Percentiles rank a stretch among this genome's conserved stretches.
These are phyloP conservation scores for Pichia sp. DNA, from an alignment of 1,139 yeast species.

Conservation along the genomic window DNA sequence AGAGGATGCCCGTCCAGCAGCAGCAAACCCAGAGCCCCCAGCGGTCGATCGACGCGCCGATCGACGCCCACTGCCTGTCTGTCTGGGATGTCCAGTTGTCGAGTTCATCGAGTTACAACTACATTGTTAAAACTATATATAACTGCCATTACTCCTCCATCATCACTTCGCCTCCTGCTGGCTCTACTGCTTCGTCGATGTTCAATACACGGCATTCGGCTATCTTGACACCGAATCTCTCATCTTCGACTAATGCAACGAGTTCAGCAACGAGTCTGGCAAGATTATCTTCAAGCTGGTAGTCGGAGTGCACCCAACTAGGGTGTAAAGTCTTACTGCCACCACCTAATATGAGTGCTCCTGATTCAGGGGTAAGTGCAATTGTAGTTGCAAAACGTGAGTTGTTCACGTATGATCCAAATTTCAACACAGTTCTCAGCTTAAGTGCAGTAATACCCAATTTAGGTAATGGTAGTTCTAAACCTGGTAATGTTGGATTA, in stretches of 20 bases:
- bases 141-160: too few relatives aligned
- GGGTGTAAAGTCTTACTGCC: slow-evolving; percentile 62
- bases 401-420: slow-evolving; percentile 45
- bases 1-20: too few relatives aligned
- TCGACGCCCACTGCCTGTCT: too few relatives aligned
- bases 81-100: too few relatives aligned
- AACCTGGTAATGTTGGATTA: slow-evolving; percentile 63
- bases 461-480: slow-evolving; percentile 65
- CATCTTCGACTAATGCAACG: slow-evolving; percentile 52
- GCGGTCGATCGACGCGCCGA: background rate
- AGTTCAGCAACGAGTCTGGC: slow-evolving; percentile 47
- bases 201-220: slow-evolving; percentile 40
- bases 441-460: slow-evolving; percentile 61
- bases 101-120: too few relatives aligned
- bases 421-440: slow-evolving; percentile 55
- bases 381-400: slow-evolving; percentile 80
- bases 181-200: background rate
- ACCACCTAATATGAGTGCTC: slow-evolving; percentile 73
- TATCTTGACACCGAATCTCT: slow-evolving; percentile 57
- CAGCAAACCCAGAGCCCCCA: too few relatives aligned
- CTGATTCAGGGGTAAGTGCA: slow-evolving; percentile 42
- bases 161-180: background rate
- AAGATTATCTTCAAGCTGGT: slow-evolving; percentile 42
- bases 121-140: too few relatives aligned
- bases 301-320: slow-evolving; percentile 80